phyloP scores from a whole-genome alignment of 495 filamentous ascomycete genomes.

The Trypethelium eluteriae region DNA sequence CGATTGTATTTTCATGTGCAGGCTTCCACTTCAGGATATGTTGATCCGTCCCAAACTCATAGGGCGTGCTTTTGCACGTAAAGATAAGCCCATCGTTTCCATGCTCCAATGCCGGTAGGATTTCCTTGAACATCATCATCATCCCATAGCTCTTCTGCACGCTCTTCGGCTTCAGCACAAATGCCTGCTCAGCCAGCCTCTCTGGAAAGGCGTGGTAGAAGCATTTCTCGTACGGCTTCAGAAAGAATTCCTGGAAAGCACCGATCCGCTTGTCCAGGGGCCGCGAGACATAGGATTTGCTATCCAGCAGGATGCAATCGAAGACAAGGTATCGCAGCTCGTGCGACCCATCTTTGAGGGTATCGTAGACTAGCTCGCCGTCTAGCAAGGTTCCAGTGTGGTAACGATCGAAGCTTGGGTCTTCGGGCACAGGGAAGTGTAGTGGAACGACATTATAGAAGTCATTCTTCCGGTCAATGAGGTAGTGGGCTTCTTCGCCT shows the following conservation, averaged over 20 bases:
- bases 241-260: slow-evolving; percentile 71
- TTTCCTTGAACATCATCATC: slow-evolving; percentile 79
- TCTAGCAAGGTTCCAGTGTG: slow-evolving; percentile 80
- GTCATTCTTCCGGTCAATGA: slow-evolving; percentile 96
- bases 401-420: slow-evolving; percentile 52
- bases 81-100: slow-evolving; percentile 96
- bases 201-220: slow-evolving; percentile 56
- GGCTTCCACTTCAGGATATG: slow-evolving; percentile 98
- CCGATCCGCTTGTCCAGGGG: slow-evolving; percentile 83
- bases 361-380: slow-evolving; percentile 85
- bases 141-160: slow-evolving; percentile 84
- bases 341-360: slow-evolving; percentile 48
- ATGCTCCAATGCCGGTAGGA: slow-evolving; percentile 76
- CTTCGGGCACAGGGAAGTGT: slow-evolving; percentile 67
- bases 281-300: slow-evolving; percentile 61
- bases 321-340: slow-evolving; percentile 84
- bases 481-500: slow-evolving; percentile 57
- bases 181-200: slow-evolving; percentile 62
- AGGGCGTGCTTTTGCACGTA: slow-evolving; percentile 77
- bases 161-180: slow-evolving; percentile 74
- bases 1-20: slow-evolving; percentile 81
- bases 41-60: slow-evolving; percentile 81
- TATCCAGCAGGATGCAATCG: slow-evolving; percentile 80
- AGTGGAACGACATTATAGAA: slow-evolving; percentile 73
- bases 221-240: slow-evolving; percentile 68